A percentile compares a stretch with the other conserved stretches of the same genome.
Evolutionary conservation across 2,329 filamentous ascomycete genomes (phyloP).

Genomic region (Hysterium pulicare): DNA sequence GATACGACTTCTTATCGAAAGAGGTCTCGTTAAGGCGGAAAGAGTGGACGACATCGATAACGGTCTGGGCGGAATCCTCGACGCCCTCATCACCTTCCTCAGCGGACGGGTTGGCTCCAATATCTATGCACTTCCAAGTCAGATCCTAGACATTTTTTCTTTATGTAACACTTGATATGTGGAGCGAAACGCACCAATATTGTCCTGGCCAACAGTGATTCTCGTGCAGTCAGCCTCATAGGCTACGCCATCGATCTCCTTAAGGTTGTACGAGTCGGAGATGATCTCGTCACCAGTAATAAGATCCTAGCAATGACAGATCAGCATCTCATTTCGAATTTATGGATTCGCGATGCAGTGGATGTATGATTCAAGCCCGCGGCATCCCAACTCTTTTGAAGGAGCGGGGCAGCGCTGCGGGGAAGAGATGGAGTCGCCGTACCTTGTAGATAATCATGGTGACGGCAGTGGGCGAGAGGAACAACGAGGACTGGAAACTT

Average conservation of each 20-base stretch:
- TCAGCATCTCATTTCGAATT: neutral
- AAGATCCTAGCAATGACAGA: constrained; percentile 64
- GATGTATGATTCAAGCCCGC: constrained; percentile 1
- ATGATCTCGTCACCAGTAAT: constrained; percentile 91
- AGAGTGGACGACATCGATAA: constrained; percentile 90
- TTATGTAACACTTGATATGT: neutral
- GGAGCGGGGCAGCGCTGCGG: constrained; percentile 17
- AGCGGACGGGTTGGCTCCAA: constrained; percentile 93
- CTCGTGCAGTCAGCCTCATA: constrained; percentile 92
- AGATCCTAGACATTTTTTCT: constrained; percentile 10
- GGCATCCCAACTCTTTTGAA: constrained; percentile 18
- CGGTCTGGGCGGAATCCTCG: constrained; percentile 68
- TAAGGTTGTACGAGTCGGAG: constrained; percentile 88
- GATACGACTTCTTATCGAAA: constrained; percentile 87
- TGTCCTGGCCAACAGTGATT: constrained; percentile 73
- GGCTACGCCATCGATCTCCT: constrained; percentile 72
- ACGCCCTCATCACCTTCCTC: constrained; percentile 77
- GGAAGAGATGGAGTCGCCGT: constrained; percentile 12
- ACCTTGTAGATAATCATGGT: constrained; percentile 61
- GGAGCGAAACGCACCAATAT: constrained; percentile 63
- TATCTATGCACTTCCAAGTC: constrained; percentile 54
- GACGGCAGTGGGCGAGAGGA: constrained; percentile 13
- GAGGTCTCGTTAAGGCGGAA: constrained; percentile 79
- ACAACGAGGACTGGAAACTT: constrained; percentile 6
- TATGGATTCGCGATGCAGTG: constrained; percentile 8